Evolutionary conservation across 108 stramenopile species (phyloP), one percentile per base, ranked within the genome.

Genomic region (Nannochloropsis oceanica): DNA sequence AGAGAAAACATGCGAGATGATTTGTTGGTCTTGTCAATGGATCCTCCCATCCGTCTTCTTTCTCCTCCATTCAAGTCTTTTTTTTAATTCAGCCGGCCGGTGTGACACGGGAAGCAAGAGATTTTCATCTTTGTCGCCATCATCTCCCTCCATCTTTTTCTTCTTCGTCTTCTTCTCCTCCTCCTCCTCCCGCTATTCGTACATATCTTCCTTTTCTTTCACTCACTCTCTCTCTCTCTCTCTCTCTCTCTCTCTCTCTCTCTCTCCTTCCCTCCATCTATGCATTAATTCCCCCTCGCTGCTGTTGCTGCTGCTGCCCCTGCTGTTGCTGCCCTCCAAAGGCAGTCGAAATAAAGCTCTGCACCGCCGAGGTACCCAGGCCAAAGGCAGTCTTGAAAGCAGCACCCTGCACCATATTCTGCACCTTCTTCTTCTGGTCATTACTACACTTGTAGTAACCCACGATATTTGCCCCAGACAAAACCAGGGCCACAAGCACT

Each of bases 361-460:
- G 59, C 59, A 73, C 59, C 59, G 59, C 59, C 59, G 59, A 73
- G 22, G 59, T 73, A 7, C 59, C 59, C 59, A 73, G 59, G n/a
- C 59, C 59, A n/a, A 73, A 73, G n/a, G 59, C 59, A 18, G 59
- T 73, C 59, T 73, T 73, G 59, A 73, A 82, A 7, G 34, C 27
- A 7, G 81, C 81, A 25, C 81, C 81, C 25, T 42, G 34, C 81
- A 82, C 81, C 27, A 42, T 25, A 25, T 82, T 44, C 5, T 79
- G 84, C 27, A 59, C 84, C 87, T 85, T 88, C 44, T 82, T 79
- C 84, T 88, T 88, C 8, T 84, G 81, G 79, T 88, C 87, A 14
- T 84, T 81, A 43, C 84, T 85, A 90, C 98, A 98, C 84, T 96
- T 95, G 86, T 94, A 96, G 90, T 96, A 98, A 1, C 98, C 98